Evolutionary conservation across 805 yeast species (phyloP).

Genomic region (Candida methanosorbosa): DNA sequence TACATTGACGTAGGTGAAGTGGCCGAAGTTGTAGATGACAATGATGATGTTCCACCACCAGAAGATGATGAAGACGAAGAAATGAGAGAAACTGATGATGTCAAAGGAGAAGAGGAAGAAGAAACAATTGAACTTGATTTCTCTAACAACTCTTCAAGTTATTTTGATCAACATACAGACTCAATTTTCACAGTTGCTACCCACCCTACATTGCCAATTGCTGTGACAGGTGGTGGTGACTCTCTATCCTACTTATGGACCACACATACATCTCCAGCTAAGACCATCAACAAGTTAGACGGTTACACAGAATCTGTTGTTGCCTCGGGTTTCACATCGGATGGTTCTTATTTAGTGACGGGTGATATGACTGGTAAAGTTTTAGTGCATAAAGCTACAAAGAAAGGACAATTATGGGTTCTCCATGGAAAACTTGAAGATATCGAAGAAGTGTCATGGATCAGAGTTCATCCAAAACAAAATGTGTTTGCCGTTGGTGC

Average conservation of each 20-base stretch:
- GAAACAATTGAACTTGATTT: slow-evolving; percentile 70
- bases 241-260: slow-evolving; percentile 88
- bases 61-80: slow-evolving; percentile 30
- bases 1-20: slow-evolving; percentile 21
- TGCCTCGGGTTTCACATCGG: slow-evolving; percentile 72
- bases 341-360: slow-evolving; percentile 74
- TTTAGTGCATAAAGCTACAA: slow-evolving; percentile 58
- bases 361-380: slow-evolving; percentile 95
- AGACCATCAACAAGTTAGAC: slow-evolving; percentile 61
- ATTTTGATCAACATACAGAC: slow-evolving; percentile 86
- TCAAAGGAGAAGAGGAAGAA: slow-evolving; percentile 32
- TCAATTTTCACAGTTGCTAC: slow-evolving; percentile 74
- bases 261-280: slow-evolving; percentile 78
- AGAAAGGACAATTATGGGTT: slow-evolving; percentile 81
- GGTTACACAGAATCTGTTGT: slow-evolving; percentile 89
- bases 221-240: slow-evolving; percentile 94
- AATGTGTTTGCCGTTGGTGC: slow-evolving; percentile 85
- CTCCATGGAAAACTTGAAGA: slow-evolving; percentile 66
- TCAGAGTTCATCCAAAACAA: slow-evolving; percentile 69
- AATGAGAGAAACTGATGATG: slow-evolving; percentile 25
- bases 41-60: slow-evolving; percentile 3
- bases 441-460: slow-evolving; percentile 86
- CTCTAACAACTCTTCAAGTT: slow-evolving; percentile 82
- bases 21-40: slow-evolving; percentile 24
- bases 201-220: slow-evolving; percentile 81